A percentile compares a stretch with the other conserved stretches of the same genome.
These are phyloP conservation scores for Sanghuangporus sanghuang DNA, from an alignment of 1,284 basidiomycete genomes.

Conservation along the genomic window DNA sequence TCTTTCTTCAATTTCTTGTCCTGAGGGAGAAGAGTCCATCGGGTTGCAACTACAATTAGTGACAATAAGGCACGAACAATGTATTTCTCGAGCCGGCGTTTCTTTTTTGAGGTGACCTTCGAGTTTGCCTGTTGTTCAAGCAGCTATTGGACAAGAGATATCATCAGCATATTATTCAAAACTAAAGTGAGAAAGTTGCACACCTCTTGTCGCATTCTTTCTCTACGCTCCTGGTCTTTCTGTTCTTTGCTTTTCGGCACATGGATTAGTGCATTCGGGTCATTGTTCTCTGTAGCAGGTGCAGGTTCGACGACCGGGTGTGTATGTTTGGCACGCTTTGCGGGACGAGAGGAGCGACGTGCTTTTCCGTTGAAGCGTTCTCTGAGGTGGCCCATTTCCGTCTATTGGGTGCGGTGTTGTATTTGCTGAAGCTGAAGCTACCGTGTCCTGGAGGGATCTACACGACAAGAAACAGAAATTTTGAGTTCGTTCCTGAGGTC, in stretches of 20 bases:
- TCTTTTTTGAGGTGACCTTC: slow-evolving; percentile 75
- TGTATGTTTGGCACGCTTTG: slow-evolving; percentile 36
- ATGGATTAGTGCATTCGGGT: slow-evolving; percentile 59
- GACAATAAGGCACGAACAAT: slow-evolving; percentile 47
- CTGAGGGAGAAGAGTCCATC: slow-evolving; percentile 31
- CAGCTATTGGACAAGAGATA: slow-evolving; percentile 26
- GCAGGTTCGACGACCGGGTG: slow-evolving; percentile 6
- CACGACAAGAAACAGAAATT: background rate
- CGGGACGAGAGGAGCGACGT: slow-evolving; percentile 54
- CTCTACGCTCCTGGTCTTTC: slow-evolving; percentile 55
- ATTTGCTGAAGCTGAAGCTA: background rate
- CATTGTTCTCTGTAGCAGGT: slow-evolving; percentile 22
- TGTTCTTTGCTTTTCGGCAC: slow-evolving; percentile 55
- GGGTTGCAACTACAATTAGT: background rate
- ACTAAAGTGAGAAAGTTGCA: slow-evolving; percentile 16
- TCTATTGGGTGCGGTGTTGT: background rate
- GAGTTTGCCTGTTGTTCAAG: slow-evolving; percentile 58
- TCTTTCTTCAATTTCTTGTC: slow-evolving; percentile 86
- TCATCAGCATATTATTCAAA: background rate
- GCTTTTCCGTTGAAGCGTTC: slow-evolving; percentile 58
- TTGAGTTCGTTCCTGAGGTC: background rate
- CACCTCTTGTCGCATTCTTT: slow-evolving; percentile 61
- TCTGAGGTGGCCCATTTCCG: slow-evolving; percentile 21
- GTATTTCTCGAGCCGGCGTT: slow-evolving; percentile 78
- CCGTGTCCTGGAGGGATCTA: background rate